Conservation (phyloP, 805 yeast species). For the Candida broadrunensis region DNA sequence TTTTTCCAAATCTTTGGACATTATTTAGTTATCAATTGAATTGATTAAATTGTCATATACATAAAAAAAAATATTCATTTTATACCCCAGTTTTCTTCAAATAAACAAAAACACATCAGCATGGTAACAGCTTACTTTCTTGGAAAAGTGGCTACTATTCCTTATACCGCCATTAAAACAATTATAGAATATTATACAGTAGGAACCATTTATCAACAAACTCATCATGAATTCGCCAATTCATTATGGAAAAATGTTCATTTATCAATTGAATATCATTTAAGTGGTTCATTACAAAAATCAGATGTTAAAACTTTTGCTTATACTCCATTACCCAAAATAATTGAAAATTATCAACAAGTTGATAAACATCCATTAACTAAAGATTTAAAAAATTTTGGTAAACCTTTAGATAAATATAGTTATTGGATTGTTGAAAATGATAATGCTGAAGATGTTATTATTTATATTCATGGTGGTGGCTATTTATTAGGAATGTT, state of each 20-base stretch:
- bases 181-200: slow-evolving; percentile 25
- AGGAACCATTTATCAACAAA: slow-evolving; percentile 28
- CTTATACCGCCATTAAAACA: slow-evolving; percentile 17
- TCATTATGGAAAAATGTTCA: slow-evolving; percentile 28
- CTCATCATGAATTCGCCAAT: slow-evolving; percentile 24
- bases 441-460: slow-evolving; percentile 10
- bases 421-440: slow-evolving; percentile 33
- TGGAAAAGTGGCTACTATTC: slow-evolving; percentile 20
- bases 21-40: no score
- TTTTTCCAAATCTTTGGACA: no score
- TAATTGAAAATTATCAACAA: slow-evolving; percentile 11
- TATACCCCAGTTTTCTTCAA: no score
- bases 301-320: slow-evolving; percentile 18
- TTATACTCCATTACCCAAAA: slow-evolving; percentile 17
- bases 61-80: no score
- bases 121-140: slow-evolving; percentile 19
- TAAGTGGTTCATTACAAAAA: slow-evolving; percentile 19
- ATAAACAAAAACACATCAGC: no score
- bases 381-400: slow-evolving; percentile 9
- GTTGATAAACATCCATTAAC: slow-evolving; percentile 8
- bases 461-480: slow-evolving; percentile 40
- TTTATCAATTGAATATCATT: slow-evolving; percentile 21
- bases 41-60: no score
- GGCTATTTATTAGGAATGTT: slow-evolving; percentile 23
- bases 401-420: slow-evolving; percentile 18